Percentiles rank a stretch among this genome's conserved stretches.
These are phyloP conservation scores for Gentiana straminea DNA, from an alignment of 257 asterid species.

Conservation along the genomic window DNA sequence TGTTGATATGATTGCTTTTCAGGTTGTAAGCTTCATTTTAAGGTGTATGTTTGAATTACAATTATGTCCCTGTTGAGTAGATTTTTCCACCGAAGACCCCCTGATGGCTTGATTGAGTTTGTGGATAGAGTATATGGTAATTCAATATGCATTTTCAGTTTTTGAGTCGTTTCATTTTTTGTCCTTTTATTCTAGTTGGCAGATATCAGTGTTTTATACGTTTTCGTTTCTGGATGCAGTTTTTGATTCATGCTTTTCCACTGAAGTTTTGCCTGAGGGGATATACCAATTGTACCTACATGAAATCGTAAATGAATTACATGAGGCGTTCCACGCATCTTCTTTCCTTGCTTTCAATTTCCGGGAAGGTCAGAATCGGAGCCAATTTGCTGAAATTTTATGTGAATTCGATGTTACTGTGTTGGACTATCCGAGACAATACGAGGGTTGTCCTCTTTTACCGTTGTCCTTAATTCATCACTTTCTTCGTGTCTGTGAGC, in stretches of 20 bases:
- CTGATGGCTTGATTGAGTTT: conserved; percentile 91
- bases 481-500: conserved; percentile 84
- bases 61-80: conserved; percentile 81
- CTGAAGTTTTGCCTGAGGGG: conserved; percentile 88
- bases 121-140: conserved; percentile 91
- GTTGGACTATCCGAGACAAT: conserved; percentile 95
- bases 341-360: conserved; percentile 90
- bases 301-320: conserved; percentile 74
- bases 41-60: conserved; percentile 21
- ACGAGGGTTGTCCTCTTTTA: conserved; percentile 92
- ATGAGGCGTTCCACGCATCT: conserved; percentile 81
- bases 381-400: conserved; percentile 80
- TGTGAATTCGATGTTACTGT: conserved; percentile 82
- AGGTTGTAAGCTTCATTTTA: conserved; percentile 18
- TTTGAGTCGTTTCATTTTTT: conserved; percentile 5
- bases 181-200: background rate
- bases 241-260: conserved; percentile 94
- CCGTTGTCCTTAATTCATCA: conserved; percentile 85
- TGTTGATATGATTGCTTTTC: conserved; percentile 5
- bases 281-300: conserved; percentile 88
- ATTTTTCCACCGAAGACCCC: conserved; percentile 91
- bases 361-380: conserved; percentile 89
- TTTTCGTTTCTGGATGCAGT: conserved; percentile 41
- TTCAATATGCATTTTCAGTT: background rate
- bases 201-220: too few species aligned